Conservation (phyloP, 2,329 filamentous ascomycete genomes). For the Cordyceps pruinosa region DNA sequence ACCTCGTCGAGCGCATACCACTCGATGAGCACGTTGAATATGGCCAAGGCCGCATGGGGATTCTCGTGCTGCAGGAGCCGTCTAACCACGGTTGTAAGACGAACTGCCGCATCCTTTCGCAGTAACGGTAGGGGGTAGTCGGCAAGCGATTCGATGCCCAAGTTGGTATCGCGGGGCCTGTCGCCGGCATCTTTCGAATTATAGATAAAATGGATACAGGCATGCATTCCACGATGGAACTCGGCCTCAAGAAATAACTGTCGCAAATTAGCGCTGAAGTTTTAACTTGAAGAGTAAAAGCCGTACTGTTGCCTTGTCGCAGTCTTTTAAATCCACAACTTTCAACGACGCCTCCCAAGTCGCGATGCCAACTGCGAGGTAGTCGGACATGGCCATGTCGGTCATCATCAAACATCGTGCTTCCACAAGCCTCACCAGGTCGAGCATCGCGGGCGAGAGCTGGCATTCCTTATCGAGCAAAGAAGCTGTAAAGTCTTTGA, state of each 20-base stretch:
- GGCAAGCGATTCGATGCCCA: not conserved
- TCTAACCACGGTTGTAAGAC: not conserved
- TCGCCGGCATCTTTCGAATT: not conserved
- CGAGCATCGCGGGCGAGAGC: not conserved
- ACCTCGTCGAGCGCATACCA: not conserved
- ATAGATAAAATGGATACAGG: not conserved
- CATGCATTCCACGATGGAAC: conserved; percentile 5
- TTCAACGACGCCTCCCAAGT: not conserved
- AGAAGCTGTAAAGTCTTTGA: not conserved
- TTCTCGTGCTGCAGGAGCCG: not conserved
- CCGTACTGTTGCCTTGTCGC: not conserved
- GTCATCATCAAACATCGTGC: conserved; percentile 1
- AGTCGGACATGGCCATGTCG: conserved; percentile 4
- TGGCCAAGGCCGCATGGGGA: not conserved
- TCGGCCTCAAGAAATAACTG: conserved; percentile 1
- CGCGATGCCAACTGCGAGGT: not conserved
- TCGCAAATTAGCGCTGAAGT: not conserved
- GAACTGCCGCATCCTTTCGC: not conserved
- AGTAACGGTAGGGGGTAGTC: not conserved
- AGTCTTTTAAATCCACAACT: not conserved
- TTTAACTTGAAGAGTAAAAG: not conserved
- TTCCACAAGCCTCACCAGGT: not conserved
- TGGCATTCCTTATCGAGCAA: not conserved
- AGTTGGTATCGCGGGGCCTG: not conserved
- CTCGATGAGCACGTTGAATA: not conserved